These are phyloP conservation scores for Trichosanthes cucumerina DNA, from an alignment of 306 rosid species.

Conservation along the genomic window DNA sequence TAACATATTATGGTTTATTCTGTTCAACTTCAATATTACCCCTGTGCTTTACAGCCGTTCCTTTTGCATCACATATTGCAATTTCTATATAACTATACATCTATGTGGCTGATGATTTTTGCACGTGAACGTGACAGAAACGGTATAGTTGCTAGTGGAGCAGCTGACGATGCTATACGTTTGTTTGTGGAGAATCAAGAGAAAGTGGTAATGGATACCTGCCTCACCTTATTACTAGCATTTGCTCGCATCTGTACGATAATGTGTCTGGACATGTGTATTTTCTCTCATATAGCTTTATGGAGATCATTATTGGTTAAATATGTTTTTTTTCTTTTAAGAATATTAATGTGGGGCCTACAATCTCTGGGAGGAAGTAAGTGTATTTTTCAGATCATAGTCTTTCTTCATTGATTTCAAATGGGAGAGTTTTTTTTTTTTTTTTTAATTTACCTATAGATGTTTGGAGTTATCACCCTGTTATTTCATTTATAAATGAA, in stretches of 20 bases:
- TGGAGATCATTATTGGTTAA: background rate
- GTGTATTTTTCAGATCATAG: too few relatives aligned
- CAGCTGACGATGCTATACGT: conserved; percentile 80
- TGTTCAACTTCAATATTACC: background rate
- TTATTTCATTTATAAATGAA: too few relatives aligned
- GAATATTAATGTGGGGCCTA: background rate
- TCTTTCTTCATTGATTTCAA: too few relatives aligned
- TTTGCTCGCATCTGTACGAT: background rate
- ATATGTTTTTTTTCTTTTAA: background rate
- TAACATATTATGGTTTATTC: background rate
- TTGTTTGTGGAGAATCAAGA: conserved; percentile 61
- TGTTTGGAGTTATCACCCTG: too few relatives aligned
- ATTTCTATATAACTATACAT: background rate
- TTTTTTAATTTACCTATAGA: too few relatives aligned
- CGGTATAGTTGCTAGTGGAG: conserved; percentile 91
- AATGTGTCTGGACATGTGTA: background rate
- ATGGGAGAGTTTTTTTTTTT: too few relatives aligned
- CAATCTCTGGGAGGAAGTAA: background rate
- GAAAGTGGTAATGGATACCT: conserved; percentile 36
- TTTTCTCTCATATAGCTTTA: background rate
- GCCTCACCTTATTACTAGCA: background rate
- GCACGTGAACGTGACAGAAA: conserved; percentile 39
- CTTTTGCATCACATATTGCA: background rate
- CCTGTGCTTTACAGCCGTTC: background rate
- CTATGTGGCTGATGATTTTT: background rate